Evolutionary conservation across 805 yeast genomes (phyloP).

Genomic region (Ascoidea rubescens): DNA sequence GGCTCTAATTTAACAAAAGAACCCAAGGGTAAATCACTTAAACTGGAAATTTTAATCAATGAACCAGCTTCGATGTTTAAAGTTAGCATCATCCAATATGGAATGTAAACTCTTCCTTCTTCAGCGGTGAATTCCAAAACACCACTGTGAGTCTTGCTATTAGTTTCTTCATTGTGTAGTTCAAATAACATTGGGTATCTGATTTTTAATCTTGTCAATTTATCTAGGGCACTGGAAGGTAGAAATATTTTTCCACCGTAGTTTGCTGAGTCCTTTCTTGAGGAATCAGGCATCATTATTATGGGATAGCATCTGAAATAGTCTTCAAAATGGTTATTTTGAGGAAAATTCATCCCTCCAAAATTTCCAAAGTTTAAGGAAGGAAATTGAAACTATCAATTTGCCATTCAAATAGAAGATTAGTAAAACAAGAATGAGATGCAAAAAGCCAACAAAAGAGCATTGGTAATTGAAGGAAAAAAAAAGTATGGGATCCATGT

Average conservation of each 20-base stretch:
- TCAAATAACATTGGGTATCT: conserved; percentile 94
- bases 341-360: background rate
- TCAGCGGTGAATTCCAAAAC: conserved; percentile 94
- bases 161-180: conserved; percentile 50
- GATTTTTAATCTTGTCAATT: conserved; percentile 79
- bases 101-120: conserved; percentile 89
- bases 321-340: conserved; percentile 43
- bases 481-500: no score
- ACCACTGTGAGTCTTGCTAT: conserved; percentile 69
- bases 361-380: background rate
- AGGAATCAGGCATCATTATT: conserved; percentile 58
- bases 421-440: background rate
- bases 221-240: conserved; percentile 86
- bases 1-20: conserved; percentile 88
- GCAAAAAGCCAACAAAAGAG: background rate
- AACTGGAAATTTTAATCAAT: conserved; percentile 52
- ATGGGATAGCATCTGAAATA: conserved; percentile 88
- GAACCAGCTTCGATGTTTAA: conserved; percentile 64
- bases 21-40: conserved; percentile 76
- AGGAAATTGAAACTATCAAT: background rate
- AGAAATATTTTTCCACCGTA: conserved; percentile 92
- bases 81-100: conserved; percentile 92
- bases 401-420: background rate
- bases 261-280: conserved; percentile 64
- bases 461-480: background rate